Conservation (phyloP, 768 basidiomycete genomes). For the Suillus subluteus region DNA sequence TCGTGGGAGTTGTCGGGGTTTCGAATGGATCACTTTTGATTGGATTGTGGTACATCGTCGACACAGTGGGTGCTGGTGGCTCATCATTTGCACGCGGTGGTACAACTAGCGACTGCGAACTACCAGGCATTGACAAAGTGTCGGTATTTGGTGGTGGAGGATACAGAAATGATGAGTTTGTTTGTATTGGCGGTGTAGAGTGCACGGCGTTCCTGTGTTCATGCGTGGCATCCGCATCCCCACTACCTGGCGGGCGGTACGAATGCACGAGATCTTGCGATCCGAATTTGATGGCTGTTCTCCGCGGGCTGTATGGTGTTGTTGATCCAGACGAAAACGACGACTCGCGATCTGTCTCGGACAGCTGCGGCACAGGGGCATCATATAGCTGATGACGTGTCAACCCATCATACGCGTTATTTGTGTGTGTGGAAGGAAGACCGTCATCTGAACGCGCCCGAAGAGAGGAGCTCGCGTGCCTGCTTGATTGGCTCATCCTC, state of each 20-base stretch:
- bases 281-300: constrained; percentile 78
- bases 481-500: constrained; percentile 53
- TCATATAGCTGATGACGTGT: constrained; percentile 89
- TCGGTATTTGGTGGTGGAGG: constrained; percentile 35
- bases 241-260: constrained; percentile 63
- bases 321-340: constrained; percentile 25
- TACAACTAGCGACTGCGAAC: constrained; percentile 26
- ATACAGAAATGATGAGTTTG: constrained; percentile 27
- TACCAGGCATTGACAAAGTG: constrained; percentile 7
- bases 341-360: constrained; percentile 46
- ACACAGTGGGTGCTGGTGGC: constrained; percentile 30
- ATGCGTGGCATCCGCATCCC: constrained; percentile 48
- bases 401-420: constrained; percentile 50
- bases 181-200: constrained; percentile 2
- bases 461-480: constrained; percentile 27
- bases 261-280: constrained; percentile 74
- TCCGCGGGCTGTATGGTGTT: constrained; percentile 36
- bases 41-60: constrained; percentile 16
- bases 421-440: constrained; percentile 22
- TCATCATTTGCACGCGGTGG: constrained; percentile 34
- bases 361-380: constrained; percentile 68
- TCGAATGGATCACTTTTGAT: constrained; percentile 30
- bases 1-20: constrained; percentile 33
- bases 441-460: constrained; percentile 22
- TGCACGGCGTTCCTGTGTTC: constrained; percentile 47